Evolutionary conservation across 441 rosid species (phyloP).

Genomic region (Gossypium aridum): DNA sequence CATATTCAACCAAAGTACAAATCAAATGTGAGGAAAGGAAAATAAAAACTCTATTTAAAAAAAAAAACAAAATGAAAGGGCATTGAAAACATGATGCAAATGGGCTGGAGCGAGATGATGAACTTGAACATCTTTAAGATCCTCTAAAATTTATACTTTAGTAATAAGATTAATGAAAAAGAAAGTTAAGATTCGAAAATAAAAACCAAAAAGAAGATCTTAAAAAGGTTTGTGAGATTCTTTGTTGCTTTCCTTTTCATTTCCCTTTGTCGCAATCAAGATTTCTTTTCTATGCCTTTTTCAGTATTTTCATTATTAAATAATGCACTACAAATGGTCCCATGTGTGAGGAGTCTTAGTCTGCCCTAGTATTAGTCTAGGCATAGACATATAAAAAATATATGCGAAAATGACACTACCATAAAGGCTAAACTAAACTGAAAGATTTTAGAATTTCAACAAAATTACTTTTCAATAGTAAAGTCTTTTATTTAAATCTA

Average conservation of each 20-base stretch:
- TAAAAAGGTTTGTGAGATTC: conserved; percentile 20
- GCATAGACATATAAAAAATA: background rate
- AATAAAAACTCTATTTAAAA: too few relatives aligned
- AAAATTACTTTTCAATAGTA: too few relatives aligned
- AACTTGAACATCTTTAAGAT: too few relatives aligned
- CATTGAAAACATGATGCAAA: too few relatives aligned
- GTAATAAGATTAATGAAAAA: background rate
- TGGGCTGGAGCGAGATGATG: too few relatives aligned
- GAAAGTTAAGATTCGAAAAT: conserved; percentile 21
- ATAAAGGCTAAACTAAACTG: background rate
- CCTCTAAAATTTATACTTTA: too few relatives aligned
- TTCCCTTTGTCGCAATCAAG: conserved; percentile 23
- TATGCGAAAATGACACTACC: conserved; percentile 28
- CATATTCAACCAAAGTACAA: too few relatives aligned
- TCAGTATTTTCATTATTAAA: conserved; percentile 6
- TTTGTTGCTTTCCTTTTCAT: background rate
- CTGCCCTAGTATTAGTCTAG: background rate
- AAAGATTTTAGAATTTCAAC: background rate
- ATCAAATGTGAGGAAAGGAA: too few relatives aligned
- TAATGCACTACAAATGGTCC: conserved; percentile 3
- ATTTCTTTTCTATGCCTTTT: conserved; percentile 28
- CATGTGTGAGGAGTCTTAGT: background rate
- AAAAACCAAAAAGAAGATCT: background rate
- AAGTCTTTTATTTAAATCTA: background rate
- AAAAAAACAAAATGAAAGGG: too few relatives aligned